phyloP scores from a whole-genome alignment of 495 filamentous ascomycete species.

The Tuber microsphaerosporum region DNA sequence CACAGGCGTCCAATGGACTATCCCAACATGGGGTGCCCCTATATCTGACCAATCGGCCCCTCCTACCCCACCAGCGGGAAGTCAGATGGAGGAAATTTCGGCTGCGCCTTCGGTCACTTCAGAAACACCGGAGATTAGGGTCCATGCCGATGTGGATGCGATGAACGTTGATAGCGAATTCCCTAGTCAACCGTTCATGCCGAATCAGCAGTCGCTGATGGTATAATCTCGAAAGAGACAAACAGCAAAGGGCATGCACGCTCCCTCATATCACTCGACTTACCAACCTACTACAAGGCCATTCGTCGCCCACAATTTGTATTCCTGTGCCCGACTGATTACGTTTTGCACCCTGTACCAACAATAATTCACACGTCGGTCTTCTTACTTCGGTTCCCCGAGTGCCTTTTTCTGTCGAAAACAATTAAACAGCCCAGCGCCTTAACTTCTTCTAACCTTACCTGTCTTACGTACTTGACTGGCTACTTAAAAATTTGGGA shows the following conservation, averaged over 20 bases:
- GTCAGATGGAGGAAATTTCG: slow-evolving; percentile 27
- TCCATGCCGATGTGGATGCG: slow-evolving; percentile 31
- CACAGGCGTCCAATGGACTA: slow-evolving; percentile 77
- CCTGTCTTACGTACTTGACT: background rate
- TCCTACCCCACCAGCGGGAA: slow-evolving; percentile 24
- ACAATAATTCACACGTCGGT: slow-evolving; percentile 11
- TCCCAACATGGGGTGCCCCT: slow-evolving; percentile 76
- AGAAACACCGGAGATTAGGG: slow-evolving; percentile 35
- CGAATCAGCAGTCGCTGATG: slow-evolving; percentile 2
- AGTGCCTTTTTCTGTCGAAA: background rate
- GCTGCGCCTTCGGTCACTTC: slow-evolving; percentile 37
- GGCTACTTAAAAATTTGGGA: background rate
- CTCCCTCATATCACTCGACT: background rate
- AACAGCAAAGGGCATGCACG: background rate
- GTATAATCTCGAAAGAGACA: background rate
- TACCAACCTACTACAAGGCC: background rate
- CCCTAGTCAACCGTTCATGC: background rate
- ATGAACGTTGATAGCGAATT: slow-evolving; percentile 25
- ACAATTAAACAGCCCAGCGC: background rate
- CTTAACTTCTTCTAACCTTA: background rate
- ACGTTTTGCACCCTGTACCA: background rate
- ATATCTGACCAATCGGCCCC: slow-evolving; percentile 28
- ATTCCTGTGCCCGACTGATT: background rate
- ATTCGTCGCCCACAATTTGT: background rate
- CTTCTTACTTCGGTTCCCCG: background rate